Evolutionary conservation across 2,329 filamentous ascomycete species (phyloP).

Genomic region (Raffaelea ambrosiae): DNA sequence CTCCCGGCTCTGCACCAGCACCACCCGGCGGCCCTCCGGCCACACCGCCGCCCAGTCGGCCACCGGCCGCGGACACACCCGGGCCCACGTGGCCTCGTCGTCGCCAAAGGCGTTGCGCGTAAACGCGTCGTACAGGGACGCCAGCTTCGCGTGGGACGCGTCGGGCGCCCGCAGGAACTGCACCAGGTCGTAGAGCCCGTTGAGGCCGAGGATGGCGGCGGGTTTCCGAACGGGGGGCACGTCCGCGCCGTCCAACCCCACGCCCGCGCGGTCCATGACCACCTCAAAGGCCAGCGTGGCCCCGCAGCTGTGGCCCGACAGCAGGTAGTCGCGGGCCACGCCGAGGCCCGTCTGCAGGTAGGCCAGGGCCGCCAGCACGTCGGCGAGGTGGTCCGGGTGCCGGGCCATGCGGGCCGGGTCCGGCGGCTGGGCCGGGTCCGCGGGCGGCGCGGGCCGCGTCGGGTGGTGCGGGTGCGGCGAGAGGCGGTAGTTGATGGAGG

Average conservation of each 20-base stretch:
- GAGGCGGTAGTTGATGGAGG: constrained; percentile 56
- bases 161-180: neutral
- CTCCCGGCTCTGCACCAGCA: neutral
- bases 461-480: constrained; percentile 41
- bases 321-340: constrained; percentile 33
- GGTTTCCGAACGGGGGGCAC: constrained; percentile 25
- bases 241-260: constrained; percentile 7
- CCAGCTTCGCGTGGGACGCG: neutral
- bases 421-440: constrained; percentile 18
- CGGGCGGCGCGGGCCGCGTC: constrained; percentile 25
- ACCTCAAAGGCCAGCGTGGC: constrained; percentile 55
- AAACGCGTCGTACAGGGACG: neutral
- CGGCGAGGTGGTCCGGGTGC: constrained; percentile 54
- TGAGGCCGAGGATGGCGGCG: constrained; percentile 46
- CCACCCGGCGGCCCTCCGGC: neutral
- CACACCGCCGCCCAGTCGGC: neutral
- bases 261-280: constrained; percentile 32
- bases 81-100: neutral
- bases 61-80: neutral
- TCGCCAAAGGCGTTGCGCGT: neutral
- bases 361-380: constrained; percentile 42
- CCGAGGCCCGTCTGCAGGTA: constrained; percentile 37
- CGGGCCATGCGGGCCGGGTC: constrained; percentile 29
- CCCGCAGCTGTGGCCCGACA: constrained; percentile 55
- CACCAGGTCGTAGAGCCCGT: constrained; percentile 58